These are phyloP conservation scores for Thermochaetoides dissita DNA, from an alignment of 2,329 filamentous ascomycete species.

Conservation along the genomic window DNA sequence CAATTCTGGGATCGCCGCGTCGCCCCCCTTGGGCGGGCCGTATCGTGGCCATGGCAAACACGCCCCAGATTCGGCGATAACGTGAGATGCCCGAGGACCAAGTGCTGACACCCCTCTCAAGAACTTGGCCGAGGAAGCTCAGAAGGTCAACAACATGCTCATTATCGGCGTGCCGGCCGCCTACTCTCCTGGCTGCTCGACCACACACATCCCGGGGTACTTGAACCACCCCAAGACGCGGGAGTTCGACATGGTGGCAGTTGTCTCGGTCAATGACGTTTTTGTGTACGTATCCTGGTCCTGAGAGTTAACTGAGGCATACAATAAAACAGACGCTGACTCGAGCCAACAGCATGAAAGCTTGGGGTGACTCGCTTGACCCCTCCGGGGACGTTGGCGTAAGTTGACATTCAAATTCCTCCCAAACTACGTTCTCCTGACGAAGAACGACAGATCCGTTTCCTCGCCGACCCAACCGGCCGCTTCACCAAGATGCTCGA, in stretches of 20 bases:
- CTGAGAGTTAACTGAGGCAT: too few species aligned
- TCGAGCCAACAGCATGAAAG: conserved; percentile 56
- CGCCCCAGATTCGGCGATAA: too few species aligned
- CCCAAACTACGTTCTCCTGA: too few species aligned
- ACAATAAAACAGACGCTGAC: too few species aligned
- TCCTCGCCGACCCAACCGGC: conserved; percentile 68
- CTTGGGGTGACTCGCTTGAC: conserved; percentile 69
- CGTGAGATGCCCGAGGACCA: too few species aligned
- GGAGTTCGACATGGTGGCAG: conserved; percentile 71
- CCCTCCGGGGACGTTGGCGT: conserved; percentile 62
- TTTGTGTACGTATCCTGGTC: conserved; percentile 57
- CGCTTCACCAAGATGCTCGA: conserved; percentile 75
- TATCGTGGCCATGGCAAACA: too few species aligned
- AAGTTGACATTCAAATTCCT: conserved; percentile 25
- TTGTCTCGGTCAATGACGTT: conserved; percentile 84
- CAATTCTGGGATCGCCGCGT: too few species aligned
- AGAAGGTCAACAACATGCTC: conserved; percentile 52
- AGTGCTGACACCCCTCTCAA: conserved; percentile 55
- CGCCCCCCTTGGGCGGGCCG: too few species aligned
- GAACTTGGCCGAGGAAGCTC: conserved; percentile 61
- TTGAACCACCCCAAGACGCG: conserved; percentile 67
- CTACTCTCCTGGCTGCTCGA: conserved; percentile 47
- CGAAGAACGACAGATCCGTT: conserved; percentile 51
- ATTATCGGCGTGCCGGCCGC: conserved; percentile 77
- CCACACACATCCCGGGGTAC: conserved; percentile 69